These are phyloP conservation scores for Leptomonas seymouri DNA, from an alignment of 208 protist genomes.

Conservation along the genomic window DNA sequence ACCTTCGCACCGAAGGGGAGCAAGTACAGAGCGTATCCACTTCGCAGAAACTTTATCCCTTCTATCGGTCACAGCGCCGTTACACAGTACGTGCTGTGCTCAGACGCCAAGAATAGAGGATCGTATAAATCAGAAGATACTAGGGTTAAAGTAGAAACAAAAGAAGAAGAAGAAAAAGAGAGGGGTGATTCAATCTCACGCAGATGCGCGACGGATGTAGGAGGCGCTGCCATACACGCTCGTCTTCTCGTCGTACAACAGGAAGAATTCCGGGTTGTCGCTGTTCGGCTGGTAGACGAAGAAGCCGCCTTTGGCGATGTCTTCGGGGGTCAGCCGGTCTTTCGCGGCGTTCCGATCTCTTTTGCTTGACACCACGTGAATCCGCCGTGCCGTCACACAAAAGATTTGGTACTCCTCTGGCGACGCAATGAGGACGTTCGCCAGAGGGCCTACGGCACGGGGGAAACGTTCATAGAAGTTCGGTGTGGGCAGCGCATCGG, in stretches of 20 bases:
- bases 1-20: too few relatives aligned
- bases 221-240: neutral
- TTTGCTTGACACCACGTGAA: neutral
- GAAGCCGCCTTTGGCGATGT: neutral
- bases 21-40: too few relatives aligned
- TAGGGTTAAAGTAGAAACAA: too few relatives aligned
- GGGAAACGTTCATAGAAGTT: conserved; percentile 12
- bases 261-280: neutral
- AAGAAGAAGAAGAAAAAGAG: too few relatives aligned
- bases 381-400: neutral
- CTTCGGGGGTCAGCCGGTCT: neutral
- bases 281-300: neutral
- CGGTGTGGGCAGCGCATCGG: neutral
- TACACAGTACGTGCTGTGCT: too few relatives aligned
- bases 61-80: too few relatives aligned
- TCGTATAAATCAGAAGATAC: too few relatives aligned
- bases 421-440: conserved; percentile 6
- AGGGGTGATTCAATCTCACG: too few relatives aligned
- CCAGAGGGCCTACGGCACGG: conserved; percentile 8
- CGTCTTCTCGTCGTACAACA: neutral
- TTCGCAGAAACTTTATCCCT: too few relatives aligned
- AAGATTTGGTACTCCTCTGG: neutral
- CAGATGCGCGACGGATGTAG: neutral
- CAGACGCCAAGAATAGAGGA: too few relatives aligned
- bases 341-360: neutral